Evolutionary conservation across 805 yeast genomes (phyloP).

Genomic region (Saccharomycopsis oosterbeekiorum): DNA sequence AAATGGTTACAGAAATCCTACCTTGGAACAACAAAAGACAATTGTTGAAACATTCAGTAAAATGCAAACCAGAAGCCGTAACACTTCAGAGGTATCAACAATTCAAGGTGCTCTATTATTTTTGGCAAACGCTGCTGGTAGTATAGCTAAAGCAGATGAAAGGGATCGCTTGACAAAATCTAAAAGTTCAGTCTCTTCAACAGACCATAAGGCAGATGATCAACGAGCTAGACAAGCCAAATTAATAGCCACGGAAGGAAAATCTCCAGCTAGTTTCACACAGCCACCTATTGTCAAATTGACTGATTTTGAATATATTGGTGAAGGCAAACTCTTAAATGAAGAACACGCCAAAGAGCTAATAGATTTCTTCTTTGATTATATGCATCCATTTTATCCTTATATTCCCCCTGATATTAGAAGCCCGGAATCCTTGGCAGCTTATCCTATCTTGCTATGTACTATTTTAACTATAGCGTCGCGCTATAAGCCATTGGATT

Average conservation of each 20-base stretch:
- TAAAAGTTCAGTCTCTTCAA: background rate
- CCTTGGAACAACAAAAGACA: slow-evolving; percentile 3
- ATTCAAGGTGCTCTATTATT: slow-evolving; percentile 58
- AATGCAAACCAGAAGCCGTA: background rate
- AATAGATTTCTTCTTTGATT: slow-evolving; percentile 53
- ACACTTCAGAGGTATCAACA: slow-evolving; percentile 24
- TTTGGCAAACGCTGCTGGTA: slow-evolving; percentile 71
- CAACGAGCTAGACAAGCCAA: background rate
- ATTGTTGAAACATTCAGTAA: slow-evolving; percentile 1
- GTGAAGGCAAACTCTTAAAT: slow-evolving; percentile 44
- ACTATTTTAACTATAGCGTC: slow-evolving; percentile 74
- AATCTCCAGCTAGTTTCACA: background rate
- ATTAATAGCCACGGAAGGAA: background rate
- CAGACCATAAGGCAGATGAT: background rate
- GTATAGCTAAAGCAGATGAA: slow-evolving; percentile 56
- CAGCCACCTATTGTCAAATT: slow-evolving; percentile 25
- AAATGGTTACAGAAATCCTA: background rate
- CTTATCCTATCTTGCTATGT: slow-evolving; percentile 72
- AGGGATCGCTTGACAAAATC: slow-evolving; percentile 32
- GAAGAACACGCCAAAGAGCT: slow-evolving; percentile 51
- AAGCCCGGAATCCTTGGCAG: slow-evolving; percentile 53
- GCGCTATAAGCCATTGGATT: slow-evolving; percentile 54
- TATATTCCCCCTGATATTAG: slow-evolving; percentile 70
- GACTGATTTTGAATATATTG: slow-evolving; percentile 57
- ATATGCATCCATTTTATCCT: slow-evolving; percentile 88